These are phyloP conservation scores for Ophiocordyceps camponoti-leonardi DNA, from an alignment of 2,329 filamentous ascomycete genomes.

Conservation along the genomic window DNA sequence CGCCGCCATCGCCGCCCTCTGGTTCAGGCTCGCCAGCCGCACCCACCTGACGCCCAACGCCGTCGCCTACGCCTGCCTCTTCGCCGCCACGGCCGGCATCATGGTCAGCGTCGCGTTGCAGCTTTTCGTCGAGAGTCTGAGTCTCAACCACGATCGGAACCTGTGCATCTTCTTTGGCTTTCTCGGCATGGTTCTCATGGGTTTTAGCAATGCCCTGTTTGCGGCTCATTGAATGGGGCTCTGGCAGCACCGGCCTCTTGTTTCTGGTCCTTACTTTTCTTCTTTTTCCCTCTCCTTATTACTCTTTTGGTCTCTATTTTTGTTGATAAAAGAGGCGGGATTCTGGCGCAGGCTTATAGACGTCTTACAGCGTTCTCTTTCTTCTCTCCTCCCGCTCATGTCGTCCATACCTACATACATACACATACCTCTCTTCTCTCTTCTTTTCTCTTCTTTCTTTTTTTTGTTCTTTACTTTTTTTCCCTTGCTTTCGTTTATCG, in stretches of 20 bases:
- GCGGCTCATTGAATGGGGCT: constrained; percentile 24
- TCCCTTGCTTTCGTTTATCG: too few relatives aligned
- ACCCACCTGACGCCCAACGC: constrained; percentile 31
- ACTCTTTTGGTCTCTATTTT: neutral
- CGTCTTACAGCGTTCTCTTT: neutral
- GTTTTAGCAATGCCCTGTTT: constrained; percentile 71
- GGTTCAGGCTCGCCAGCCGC: constrained; percentile 56
- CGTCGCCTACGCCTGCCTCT: constrained; percentile 63
- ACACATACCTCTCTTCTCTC: neutral
- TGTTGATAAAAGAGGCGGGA: too few relatives aligned
- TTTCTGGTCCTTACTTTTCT: neutral
- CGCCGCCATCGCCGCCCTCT: constrained; percentile 66
- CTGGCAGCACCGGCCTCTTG: too few relatives aligned
- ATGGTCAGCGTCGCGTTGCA: constrained; percentile 90
- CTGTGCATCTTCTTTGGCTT: constrained; percentile 70
- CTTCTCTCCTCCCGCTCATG: too few relatives aligned
- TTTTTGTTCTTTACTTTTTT: neutral
- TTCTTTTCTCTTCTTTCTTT: neutral
- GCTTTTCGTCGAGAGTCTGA: constrained; percentile 72
- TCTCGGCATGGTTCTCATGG: constrained; percentile 73
- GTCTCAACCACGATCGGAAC: constrained; percentile 61
- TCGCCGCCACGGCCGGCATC: constrained; percentile 79
- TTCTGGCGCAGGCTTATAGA: too few relatives aligned
- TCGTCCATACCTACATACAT: too few relatives aligned
- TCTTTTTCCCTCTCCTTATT: neutral